Evolutionary conservation across 2,329 filamentous ascomycete genomes (phyloP), one percentile per base, ranked within the genome.

Genomic region (Diaporthe sp.): DNA sequence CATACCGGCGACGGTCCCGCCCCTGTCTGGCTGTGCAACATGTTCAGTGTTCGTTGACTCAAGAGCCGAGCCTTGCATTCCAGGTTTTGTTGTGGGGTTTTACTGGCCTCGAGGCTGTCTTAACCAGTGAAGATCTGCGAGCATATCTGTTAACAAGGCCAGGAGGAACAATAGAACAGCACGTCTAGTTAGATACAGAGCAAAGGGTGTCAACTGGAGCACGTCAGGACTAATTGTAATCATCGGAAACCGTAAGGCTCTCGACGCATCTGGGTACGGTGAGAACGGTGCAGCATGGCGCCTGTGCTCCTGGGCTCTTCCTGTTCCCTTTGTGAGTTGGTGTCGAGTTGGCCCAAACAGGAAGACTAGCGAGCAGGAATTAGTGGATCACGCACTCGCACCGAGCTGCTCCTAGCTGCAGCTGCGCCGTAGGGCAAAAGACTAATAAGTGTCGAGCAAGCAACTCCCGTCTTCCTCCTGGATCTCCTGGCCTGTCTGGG

Each of bases 391-490:
- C 28, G 38, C 69, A n/a, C 25, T 64, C 33, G 15, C 45, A 30
- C 45, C 57, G n/a, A 50, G 69, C 57, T 54, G 25, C 9, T 64
- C 69, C 33, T 64, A 52, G 45, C 54, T 72, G 69, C 69, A 72
- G 69, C 57, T 72, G 57, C 38, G 69, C 69, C 55, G 69, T 52
- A 71, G 42, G 33, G 61, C 61, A 38, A 38, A 38, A 67, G 61
- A 67, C 45, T 52, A 38, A 67, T 52, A 38, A 67, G 45, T 38
- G 45, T 64, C 35, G 45, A 42, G 45, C 55, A 72, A 64, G 69
- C 69, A 64, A 72, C 47, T 64, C 58, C 69, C 57, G 47, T 61
- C 55, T 54, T 52, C 55, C 30, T 71, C 33, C 33, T 35, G 55
- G 30, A 35, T 55, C 42, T 50, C 42, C 30, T 61, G 22, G 30